Base-by-base conservation (phyloP, 2,329 filamentous ascomycete genomes). In the Aspergillus sojae region DNA sequence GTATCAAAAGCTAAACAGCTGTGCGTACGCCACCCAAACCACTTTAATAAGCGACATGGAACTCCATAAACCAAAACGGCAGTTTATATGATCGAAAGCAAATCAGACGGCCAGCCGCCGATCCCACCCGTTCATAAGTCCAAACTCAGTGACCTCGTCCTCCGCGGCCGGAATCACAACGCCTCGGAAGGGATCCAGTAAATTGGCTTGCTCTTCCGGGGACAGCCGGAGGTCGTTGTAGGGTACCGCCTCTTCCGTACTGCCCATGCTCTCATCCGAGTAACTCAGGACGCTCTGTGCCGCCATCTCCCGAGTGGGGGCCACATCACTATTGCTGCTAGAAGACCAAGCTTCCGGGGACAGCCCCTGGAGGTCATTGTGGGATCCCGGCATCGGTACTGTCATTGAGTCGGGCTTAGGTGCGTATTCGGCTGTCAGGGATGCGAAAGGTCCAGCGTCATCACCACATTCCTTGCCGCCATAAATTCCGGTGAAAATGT, bases 401-500 rank as follows among this genome's bases (percentile, higher is more conserved):
- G 70, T 36, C 5, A 60, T 39, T 1, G 70, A 68, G 16, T 70
- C 68, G 14, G 69, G 65, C 59, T 77, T 76, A 19, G 71, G 72
- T 19, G 65, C 63, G 56, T 74, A 74, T 54, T 75, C 74, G 28
- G 74, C 72, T 1, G 72, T 71, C 34, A 77, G 66, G 11, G 74
- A 75, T n/a, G 74, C 72, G 39, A 78, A 77, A 14, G 75, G 75
- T 14, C 75, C 75, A 4, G 67, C 58, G 57, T 76, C 74, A 63
- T 78, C 73, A 43, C 76, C 73, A 50, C 74, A 77, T 64, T 80
- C 79, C 67, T 74, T 81, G 45, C 74, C 79, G 14, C 77, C 79
- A 57, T 83, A 82, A n/a, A 84, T 78, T 4, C 79, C 79, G 23
- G 81, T 83, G 63, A 83, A 95, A n/a, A 96, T 90, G 72, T 94